Evolutionary conservation across 139 green algal species (phyloP).

Genomic region (Chara braunii): DNA sequence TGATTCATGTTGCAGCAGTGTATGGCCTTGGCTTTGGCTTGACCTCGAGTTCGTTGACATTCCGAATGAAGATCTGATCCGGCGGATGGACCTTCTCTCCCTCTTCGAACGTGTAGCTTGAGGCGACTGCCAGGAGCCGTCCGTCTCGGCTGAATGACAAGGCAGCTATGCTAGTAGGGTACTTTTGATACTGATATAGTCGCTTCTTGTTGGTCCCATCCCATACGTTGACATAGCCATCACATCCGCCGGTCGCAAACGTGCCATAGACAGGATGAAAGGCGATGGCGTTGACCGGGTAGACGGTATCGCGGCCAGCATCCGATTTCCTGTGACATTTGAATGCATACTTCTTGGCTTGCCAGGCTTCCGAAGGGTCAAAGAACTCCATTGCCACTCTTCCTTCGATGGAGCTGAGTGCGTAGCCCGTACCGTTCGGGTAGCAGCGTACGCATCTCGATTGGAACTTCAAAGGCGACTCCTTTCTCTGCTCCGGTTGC

Average conservation of each 20-base stretch:
- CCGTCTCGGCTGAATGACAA: constrained; percentile 69
- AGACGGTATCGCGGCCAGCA: constrained; percentile 57
- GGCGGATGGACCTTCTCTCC: constrained; percentile 47
- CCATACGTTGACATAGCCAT: constrained; percentile 85
- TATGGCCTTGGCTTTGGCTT: constrained; percentile 66
- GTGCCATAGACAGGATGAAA: constrained; percentile 55
- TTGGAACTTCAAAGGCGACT: constrained; percentile 76
- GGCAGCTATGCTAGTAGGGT: constrained; percentile 73
- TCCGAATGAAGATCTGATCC: constrained; percentile 66
- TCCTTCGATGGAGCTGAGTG: constrained; percentile 72
- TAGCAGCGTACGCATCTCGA: constrained; percentile 70
- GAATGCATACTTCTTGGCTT: constrained; percentile 80
- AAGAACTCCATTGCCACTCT: constrained; percentile 80
- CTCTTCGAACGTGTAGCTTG: constrained; percentile 76
- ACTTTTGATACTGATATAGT: constrained; percentile 62
- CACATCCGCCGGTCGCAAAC: constrained; percentile 83
- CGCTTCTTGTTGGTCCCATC: constrained; percentile 88
- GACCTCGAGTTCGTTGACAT: constrained; percentile 62
- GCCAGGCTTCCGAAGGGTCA: constrained; percentile 46
- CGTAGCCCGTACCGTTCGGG: constrained; percentile 62
- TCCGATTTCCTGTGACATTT: constrained; percentile 74
- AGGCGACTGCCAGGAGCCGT: constrained; percentile 66
- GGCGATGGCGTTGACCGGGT: constrained; percentile 59
- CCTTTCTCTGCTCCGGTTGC: constrained; percentile 57
- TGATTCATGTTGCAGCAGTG: too few species aligned